These are phyloP conservation scores for Actinomucor elegans DNA, from an alignment of 371 early-diverging fungal species.

Conservation along the genomic window DNA sequence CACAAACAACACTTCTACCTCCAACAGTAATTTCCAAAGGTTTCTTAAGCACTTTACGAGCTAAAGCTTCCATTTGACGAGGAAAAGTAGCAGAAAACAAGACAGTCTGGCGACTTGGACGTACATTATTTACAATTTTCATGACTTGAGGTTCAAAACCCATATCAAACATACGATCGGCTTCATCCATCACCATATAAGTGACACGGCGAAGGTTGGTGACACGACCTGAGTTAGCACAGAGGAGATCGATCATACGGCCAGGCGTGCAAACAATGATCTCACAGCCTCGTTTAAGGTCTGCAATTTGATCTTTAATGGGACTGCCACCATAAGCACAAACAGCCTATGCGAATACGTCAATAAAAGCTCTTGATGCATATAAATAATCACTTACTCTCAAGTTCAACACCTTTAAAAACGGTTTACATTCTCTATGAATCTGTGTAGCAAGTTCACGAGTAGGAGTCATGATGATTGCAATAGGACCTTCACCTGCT, in stretches of 20 bases:
- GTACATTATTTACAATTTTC: slow-evolving; percentile 95
- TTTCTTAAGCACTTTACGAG: slow-evolving; percentile 86
- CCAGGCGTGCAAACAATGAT: slow-evolving; percentile 99
- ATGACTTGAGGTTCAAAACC: slow-evolving; percentile 99
- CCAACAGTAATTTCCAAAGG: slow-evolving; percentile 96
- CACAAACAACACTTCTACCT: slow-evolving; percentile 85
- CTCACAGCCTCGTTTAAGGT: slow-evolving; percentile 97
- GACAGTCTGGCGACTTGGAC: slow-evolving; percentile 91
- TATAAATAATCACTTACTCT: slow-evolving; percentile 24
- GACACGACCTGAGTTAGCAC: slow-evolving; percentile 95
- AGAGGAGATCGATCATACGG: slow-evolving; percentile 98
- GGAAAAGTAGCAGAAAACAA: slow-evolving; percentile 98
- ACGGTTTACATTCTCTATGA: slow-evolving; percentile 88
- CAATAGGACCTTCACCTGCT: slow-evolving; percentile 91
- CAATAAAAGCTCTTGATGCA: neutral
- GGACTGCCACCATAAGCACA: slow-evolving; percentile 99
- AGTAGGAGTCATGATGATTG: slow-evolving; percentile 98
- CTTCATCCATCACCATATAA: slow-evolving; percentile 99
- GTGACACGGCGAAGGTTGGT: slow-evolving; percentile 93
- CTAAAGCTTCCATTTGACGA: slow-evolving; percentile 95
- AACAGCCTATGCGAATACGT: slow-evolving; percentile 66
- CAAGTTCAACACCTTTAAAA: slow-evolving; percentile 79
- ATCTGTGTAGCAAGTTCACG: slow-evolving; percentile 99
- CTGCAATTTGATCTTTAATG: slow-evolving; percentile 97
- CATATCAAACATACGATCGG: slow-evolving; percentile 97